Evolutionary conservation across 306 rosid genomes (phyloP), one percentile per base, ranked within the genome.

Genomic region (Dryas drummondii): DNA sequence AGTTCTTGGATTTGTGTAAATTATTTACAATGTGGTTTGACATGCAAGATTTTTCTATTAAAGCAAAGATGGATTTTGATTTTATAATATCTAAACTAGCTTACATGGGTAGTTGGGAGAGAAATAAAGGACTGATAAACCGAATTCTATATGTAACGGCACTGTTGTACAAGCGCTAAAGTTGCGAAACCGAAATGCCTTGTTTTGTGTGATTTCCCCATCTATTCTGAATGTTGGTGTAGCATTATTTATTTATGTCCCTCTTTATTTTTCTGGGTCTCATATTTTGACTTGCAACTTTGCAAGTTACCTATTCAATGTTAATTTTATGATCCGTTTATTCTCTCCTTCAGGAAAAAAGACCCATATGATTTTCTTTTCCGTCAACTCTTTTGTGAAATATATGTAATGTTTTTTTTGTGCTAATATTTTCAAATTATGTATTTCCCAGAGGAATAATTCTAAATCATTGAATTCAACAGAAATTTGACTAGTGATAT

Each of bases 81-180:
- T 61, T 14, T 61, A 26, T 26, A 55, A 55, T 54, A 17, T 48
- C n/a, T 19, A 14, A 15, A 68, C 22, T 27, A 37, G 55, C 19
- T 50, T 27, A 41, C 19, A 48, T 13, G 73, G 27, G 72, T 27
- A 26, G 45, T 67, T 67, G 9, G 64, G 40, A n/a, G 62, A 70
- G 7, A 54, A n/a, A 9, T 17, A 9, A 51, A 40, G 72, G 26
- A 68, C 26, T 50, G 54, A 14, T 44, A 64, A 64, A 4, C 48
- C 26, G 48, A 5, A 19, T 17, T 47, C 37, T 19, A 46, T 2
- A n/a, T 51, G 14, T 7, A 68, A 10, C 5, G 32, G 19, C 45
- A 37, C 10, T 32, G 41, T 3, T 53, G 9, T 41, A 40, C 11
- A 17, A 42, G 44, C n/a, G 7, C 54, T 44, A 4, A 71, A 19